phyloP scores from a whole-genome alignment of 371 early-diverging fungal species.

The Syncephalastrum monosporum region DNA sequence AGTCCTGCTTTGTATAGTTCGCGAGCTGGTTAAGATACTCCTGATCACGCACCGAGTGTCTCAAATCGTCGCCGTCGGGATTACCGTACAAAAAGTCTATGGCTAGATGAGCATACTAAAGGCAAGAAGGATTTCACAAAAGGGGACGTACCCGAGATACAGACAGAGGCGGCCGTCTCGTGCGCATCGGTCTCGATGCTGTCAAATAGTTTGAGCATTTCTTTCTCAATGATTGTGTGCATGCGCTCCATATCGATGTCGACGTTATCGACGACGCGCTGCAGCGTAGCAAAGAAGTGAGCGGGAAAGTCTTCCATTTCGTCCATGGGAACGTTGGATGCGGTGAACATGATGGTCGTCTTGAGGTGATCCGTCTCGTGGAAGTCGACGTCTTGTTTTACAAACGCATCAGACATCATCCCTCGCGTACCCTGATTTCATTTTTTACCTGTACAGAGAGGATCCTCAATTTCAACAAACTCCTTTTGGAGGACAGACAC shows the following conservation, averaged over 20 bases:
- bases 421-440: not conserved
- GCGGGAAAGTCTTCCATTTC: conserved; percentile 54
- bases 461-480: conserved; percentile 71
- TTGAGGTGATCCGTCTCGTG: conserved; percentile 56
- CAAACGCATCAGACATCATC: not conserved
- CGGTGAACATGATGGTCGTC: conserved; percentile 47
- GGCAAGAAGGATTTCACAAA: not conserved
- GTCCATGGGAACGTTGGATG: conserved; percentile 64
- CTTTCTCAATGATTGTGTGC: conserved; percentile 58
- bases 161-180: conserved; percentile 42
- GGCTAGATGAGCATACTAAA: not conserved
- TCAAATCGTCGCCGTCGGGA: conserved; percentile 52
- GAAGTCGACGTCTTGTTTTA: conserved; percentile 51
- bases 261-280: conserved; percentile 44
- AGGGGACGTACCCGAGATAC: conserved; percentile 28
- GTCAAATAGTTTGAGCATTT: conserved; percentile 49
- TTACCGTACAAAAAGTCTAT: conserved; percentile 64
- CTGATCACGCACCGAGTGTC: conserved; percentile 46
- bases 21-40: conserved; percentile 48
- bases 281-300: conserved; percentile 47
- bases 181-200: conserved; percentile 50
- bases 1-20: conserved; percentile 45
- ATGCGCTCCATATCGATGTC: conserved; percentile 71
- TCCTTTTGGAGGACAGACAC: conserved; percentile 62
- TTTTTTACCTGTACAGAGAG: conserved; percentile 57